Base-by-base conservation (phyloP, 345 rosid species). In the Acer yangbiense region DNA sequence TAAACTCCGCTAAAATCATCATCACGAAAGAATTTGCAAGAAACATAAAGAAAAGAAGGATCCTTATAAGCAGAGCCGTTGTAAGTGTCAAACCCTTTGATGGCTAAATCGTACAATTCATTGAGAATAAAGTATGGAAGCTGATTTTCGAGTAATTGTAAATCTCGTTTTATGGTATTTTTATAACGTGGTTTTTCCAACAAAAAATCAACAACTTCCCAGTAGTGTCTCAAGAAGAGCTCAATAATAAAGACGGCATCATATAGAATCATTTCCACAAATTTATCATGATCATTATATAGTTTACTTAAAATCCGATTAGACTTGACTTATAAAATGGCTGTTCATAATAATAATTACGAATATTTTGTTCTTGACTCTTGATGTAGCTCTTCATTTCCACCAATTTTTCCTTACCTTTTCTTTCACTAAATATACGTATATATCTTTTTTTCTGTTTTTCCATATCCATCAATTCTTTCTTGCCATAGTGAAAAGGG, bases 51-150 rank as follows among this genome's bases (percentile, higher is more conserved):
- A 32, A 32, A 32, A 2, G 35, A 5, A 32, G 35, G 35, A 32
- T 32, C 35, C 35, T 32, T 29, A 25, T 25, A 25, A 25, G 27
- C 0, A 25, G 25, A 23, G 25, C 25, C 25, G 0, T 23, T 23
- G 1, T 23, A 23, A 23, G 25, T 23, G 25, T 23, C 25, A 23
- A 23, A 23, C 25, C 25, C 25, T 23, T 23, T 23, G 25, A 1
- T 25, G 27, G 1, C 27, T 25, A 25, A 25, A 25, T 25, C 3
- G 3, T 29, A 29, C 32, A 29, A 29, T 29, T 29, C 2, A 29
- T 29, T 2, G 1, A 81, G 74, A 60, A 81, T 43, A 20, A 72
- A 76, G 70, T 76, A 81, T 44, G 83, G 80, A 66, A 81, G 80
- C 6, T 81, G 83, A 20, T 27, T 64, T 64, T 64, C 68, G 3